Percentiles rank a stretch among this genome's conserved stretches.
These are phyloP conservation scores for Pseudotsuga menziesii DNA, from an alignment of 75 land plant genomes.

Conservation along the genomic window DNA sequence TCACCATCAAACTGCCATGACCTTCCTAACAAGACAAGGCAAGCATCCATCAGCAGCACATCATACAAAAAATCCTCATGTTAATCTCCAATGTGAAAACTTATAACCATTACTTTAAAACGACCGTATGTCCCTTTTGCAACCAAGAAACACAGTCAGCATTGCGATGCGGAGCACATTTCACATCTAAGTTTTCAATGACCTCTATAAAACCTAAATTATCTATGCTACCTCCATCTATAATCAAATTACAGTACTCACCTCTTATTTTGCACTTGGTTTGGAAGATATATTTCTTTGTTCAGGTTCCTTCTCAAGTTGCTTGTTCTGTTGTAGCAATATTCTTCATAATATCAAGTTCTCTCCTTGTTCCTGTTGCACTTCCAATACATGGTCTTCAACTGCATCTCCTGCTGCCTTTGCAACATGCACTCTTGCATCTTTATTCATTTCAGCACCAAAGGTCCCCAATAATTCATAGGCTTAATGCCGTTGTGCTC, in stretches of 20 bases:
- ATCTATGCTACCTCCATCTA: not conserved
- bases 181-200: not conserved
- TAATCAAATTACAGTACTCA: not conserved
- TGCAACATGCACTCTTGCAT: not conserved
- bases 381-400: not conserved
- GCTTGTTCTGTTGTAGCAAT: not conserved
- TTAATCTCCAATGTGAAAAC: not conserved
- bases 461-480: not conserved
- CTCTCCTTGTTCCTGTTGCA: not conserved
- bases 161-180: not conserved
- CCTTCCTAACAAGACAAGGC: not conserved
- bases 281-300: not conserved
- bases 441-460: not conserved
- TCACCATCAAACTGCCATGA: not conserved
- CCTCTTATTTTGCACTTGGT: not conserved
- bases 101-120: not conserved
- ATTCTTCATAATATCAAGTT: not conserved
- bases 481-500: not conserved
- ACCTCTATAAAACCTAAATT: not conserved
- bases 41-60: slow-evolving; percentile 4
- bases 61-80: slow-evolving; percentile 7
- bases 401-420: not conserved
- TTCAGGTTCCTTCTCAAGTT: not conserved
- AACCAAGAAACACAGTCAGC: not conserved
- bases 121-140: slow-evolving; percentile 1